A percentile compares a stretch with the other conserved stretches of the same genome.
phyloP scores from a whole-genome alignment of 345 rosid genomes.

The Atalantia buxifolia region DNA sequence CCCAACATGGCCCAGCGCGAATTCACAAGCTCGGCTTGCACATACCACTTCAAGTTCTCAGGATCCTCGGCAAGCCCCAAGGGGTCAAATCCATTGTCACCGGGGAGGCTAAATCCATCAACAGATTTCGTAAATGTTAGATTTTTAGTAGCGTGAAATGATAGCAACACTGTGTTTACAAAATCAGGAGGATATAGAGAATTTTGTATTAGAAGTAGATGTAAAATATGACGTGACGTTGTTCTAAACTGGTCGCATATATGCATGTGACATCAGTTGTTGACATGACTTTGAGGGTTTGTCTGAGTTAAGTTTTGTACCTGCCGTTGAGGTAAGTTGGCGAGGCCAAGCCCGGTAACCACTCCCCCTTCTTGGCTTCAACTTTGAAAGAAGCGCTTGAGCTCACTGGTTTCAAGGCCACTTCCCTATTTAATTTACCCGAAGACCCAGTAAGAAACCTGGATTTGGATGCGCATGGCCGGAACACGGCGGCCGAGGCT shows the following conservation, averaged over 20 bases:
- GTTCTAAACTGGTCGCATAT: no score
- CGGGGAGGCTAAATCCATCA: slow-evolving; percentile 60
- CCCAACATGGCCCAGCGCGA: slow-evolving; percentile 97
- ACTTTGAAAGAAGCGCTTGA: slow-evolving; percentile 46
- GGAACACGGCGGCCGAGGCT: slow-evolving; percentile 82
- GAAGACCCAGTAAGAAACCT: slow-evolving; percentile 70
- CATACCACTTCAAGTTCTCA: slow-evolving; percentile 81
- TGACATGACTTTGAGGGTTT: background rate
- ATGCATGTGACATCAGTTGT: background rate
- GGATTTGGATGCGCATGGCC: slow-evolving; percentile 54
- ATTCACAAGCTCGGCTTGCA: slow-evolving; percentile 94
- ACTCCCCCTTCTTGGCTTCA: slow-evolving; percentile 93
- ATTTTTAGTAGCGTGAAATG: background rate
- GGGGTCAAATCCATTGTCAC: slow-evolving; percentile 97
- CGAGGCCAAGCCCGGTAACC: slow-evolving; percentile 86
- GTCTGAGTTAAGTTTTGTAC: slow-evolving; percentile 25
- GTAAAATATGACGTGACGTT: no score
- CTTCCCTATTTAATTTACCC: slow-evolving; percentile 40
- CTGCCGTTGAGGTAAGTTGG: slow-evolving; percentile 87
- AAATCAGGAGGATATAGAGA: background rate
- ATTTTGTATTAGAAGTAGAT: no score
- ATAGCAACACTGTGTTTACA: background rate
- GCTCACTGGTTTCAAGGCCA: slow-evolving; percentile 39
- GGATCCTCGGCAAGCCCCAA: slow-evolving; percentile 93
- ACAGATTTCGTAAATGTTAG: background rate